Base-by-base conservation (phyloP, 345 rosid species). In the Gossypium sturtianum region DNA sequence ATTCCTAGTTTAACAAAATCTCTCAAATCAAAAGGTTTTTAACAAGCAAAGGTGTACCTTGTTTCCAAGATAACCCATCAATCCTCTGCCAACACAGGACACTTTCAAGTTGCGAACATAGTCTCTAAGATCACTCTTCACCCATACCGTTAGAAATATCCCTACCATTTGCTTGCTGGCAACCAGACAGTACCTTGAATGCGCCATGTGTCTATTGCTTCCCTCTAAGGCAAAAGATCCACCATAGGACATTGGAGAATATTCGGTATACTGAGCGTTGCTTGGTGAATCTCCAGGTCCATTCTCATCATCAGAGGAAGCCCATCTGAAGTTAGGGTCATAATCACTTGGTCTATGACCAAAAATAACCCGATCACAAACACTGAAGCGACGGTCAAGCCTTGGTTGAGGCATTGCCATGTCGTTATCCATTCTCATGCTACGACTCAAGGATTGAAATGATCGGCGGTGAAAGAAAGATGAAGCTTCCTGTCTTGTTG, bases 101-200 rank as follows among this genome's bases (percentile, higher is more conserved):
- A 96, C 97, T 82, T 93, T 96, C 86, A 96, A 76, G 83, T 90
- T 91, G 78, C 80, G 78, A 54, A 93, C 89, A 72, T 79, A 57
- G 61, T 93, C 97, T 70, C 97, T 83, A 34, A 96, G 86, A 67
- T 91, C 93, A 67, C 89, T 89, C 86, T 87, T 93, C 48, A 93
- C 95, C 99, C 99, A 93, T 22, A 96, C 89, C 1, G 94, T 90
- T 44, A 96, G 82, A 85, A 91, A 96, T 72, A 93, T 90, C 49
- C 99, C 99, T 61, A 96, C 98, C 99, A 96, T 96, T 76, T 96
- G 97, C 81, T 96, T 96, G 80, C 97, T 91, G 2, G 97, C 97
- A 74, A 90, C 98, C 80, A 96, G 73, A 82, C 94, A 93, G 80
- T 91, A 96, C 65, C 85, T 87, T 10, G 99, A 86, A 27, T 84